Evolutionary conservation across 345 rosid genomes (phyloP).

Genomic region (Rhodamnia rubescens): DNA sequence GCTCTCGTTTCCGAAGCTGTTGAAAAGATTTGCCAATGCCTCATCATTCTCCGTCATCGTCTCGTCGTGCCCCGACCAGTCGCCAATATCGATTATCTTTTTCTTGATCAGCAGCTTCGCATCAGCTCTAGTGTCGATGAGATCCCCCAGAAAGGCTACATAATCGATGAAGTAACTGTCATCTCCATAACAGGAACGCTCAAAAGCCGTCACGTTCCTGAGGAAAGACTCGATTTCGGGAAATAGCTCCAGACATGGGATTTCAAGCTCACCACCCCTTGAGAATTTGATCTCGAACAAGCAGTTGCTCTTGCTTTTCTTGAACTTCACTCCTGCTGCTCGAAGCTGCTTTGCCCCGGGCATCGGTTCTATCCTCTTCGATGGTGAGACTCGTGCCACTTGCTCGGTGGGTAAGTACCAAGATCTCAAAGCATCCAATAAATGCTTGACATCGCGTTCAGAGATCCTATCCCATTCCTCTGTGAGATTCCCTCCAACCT

Average conservation of each 20-base stretch:
- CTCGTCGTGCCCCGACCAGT: neutral
- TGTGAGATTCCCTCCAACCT: too few species aligned
- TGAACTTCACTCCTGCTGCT: neutral
- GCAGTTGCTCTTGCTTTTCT: neutral
- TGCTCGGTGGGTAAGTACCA: neutral
- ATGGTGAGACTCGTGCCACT: too few species aligned
- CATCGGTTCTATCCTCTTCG: neutral
- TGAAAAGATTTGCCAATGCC: neutral
- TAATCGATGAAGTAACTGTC: neutral
- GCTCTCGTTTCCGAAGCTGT: neutral
- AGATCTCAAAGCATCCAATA: neutral
- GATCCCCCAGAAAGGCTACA: neutral
- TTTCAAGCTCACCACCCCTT: too few species aligned
- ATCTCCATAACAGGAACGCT: neutral
- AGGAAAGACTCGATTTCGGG: too few species aligned
- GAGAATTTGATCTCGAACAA: too few species aligned
- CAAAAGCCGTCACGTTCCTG: neutral
- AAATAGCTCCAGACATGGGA: too few species aligned
- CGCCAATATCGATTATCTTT: neutral
- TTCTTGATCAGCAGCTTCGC: neutral
- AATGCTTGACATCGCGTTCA: neutral
- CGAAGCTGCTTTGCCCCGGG: neutral
- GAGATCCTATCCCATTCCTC: neutral
- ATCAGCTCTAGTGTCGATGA: neutral
- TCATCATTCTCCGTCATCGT: neutral